These are phyloP conservation scores for Cystofilobasidium ferigula DNA, from an alignment of 768 basidiomycete species.

Conservation along the genomic window DNA sequence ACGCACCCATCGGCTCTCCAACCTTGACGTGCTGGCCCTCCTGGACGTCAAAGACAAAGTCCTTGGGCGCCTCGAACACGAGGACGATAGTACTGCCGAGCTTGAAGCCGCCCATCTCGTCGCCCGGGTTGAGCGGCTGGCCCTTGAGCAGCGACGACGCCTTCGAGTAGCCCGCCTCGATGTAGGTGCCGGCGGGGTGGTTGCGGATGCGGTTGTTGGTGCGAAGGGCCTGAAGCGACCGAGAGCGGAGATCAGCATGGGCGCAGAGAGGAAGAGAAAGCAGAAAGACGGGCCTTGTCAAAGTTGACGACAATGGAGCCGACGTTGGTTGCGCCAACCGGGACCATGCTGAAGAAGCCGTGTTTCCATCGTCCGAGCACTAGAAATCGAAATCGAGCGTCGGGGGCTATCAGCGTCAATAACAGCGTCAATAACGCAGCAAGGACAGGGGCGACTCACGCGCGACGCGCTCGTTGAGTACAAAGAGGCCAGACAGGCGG, in stretches of 20 bases:
- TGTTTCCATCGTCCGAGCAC: slow-evolving; percentile 85
- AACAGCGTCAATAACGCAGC: not conserved
- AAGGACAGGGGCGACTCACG: slow-evolving; percentile 28
- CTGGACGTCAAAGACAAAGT: slow-evolving; percentile 65
- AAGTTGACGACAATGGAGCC: slow-evolving; percentile 94
- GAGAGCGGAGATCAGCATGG: not conserved
- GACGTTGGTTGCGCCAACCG: slow-evolving; percentile 96
- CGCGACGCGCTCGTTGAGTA: slow-evolving; percentile 95
- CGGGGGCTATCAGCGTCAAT: not conserved
- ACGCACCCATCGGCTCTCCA: slow-evolving; percentile 62
- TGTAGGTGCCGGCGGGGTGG: slow-evolving; percentile 70
- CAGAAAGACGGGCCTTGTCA: slow-evolving; percentile 51
- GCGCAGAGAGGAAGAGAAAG: too few relatives aligned
- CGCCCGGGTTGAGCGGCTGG: slow-evolving; percentile 72
- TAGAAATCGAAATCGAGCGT: not conserved
- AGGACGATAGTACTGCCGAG: slow-evolving; percentile 91
- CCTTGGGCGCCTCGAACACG: slow-evolving; percentile 83
- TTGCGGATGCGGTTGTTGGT: slow-evolving; percentile 64
- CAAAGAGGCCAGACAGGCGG: slow-evolving; percentile 81
- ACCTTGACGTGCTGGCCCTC: slow-evolving; percentile 77
- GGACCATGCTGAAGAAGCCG: slow-evolving; percentile 95
- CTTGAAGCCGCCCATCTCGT: slow-evolving; percentile 97
- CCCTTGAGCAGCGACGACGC: slow-evolving; percentile 75
- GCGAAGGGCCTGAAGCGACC: slow-evolving; percentile 55
- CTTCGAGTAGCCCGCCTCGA: slow-evolving; percentile 78